Base-by-base conservation (phyloP, 2,329 filamentous ascomycete genomes). In the Harringtonia aguacate region DNA sequence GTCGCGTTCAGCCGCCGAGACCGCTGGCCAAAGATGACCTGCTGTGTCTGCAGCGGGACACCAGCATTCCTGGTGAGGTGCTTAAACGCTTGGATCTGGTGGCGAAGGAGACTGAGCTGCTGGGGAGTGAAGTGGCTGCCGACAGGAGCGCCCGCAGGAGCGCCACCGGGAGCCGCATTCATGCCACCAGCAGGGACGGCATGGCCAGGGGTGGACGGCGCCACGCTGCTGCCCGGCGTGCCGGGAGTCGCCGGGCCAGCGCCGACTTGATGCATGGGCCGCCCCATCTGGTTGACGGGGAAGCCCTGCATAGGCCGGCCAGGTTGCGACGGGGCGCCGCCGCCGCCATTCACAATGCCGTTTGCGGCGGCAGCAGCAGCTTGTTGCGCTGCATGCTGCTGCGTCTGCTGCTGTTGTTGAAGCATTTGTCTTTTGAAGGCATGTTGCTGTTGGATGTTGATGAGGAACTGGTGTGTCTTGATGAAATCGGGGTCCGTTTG, bases 51-150 rank as follows among this genome's bases (percentile, higher is more conserved):
- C 27, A 76, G 64, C 1, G 90, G 87, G 4, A 97, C 78, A 1
- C 88, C 83, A 14, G 84, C 72, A 53, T 95, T 95, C 62, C 92
- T 94, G 6, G 86, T 83, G 4, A 98, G 71, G 52, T 88, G 74
- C 63, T 94, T 94, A 65, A 95, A 97, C 0, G 90, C 89, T 54
- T 83, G 74, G 41, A 97, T 95, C 60, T 98, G 92, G 52, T 85
- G 81, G 48, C 86, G 75, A 10, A 98, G 68, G 36, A 86, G 77
- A 21, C 75, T 72, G 37, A 95, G 68, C 60, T 98, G 92, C 45
- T 92, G 84, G 21, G 76, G 74, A 13, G 80, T 81, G 59, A 95
- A 89, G 48, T 79, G 79, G 41, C n/a, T n/a, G n/a, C n/a, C n/a
- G n/a, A n/a, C n/a, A n/a, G n/a, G n/a, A n/a, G n/a, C n/a, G n/a